Evolutionary conservation across 2,329 filamentous ascomycete species (phyloP), one percentile per base, ranked within the genome.

Genomic region (Colletotrichum sidae): DNA sequence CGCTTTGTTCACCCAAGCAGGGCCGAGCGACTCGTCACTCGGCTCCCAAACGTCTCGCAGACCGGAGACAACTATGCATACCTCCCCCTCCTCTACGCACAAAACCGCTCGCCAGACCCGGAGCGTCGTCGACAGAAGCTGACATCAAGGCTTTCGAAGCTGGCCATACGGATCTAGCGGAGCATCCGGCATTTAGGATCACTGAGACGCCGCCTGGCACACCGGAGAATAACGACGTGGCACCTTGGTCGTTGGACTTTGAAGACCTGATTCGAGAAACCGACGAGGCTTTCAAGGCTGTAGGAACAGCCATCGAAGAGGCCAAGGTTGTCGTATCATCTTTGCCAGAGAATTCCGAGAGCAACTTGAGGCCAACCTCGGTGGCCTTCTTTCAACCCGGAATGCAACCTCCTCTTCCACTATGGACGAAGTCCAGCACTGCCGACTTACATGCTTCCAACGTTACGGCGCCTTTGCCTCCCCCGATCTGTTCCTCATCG

Each of bases 271-370:
- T 84, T 51, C 75, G 76, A 66, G 80, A 86, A 69, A 80, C 83
- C 4, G 83, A 86, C 65, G 77, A 82, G 61, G 82, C 84, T 35
- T 86, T 86, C 72, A 78, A 79, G 71, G 77, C 79, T 11, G 79
- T 83, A 33, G 80, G 78, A 3, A 75, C 72, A 55, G 78, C 79
- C 15, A 72, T 85, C 44, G 75, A 74, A 41, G 76, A 83, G 56
- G 76, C 77, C 15, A 74, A 74, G 61, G 64, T 73, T 17, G 64
- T 71, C 15, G 71, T 73, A n/a, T 72, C 70, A n/a, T 65, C 49
- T 44, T 66, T 65, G 4, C 44, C 58, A 9, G 25, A 38, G 8
- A 13, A 49, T 25, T 12, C 25, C 25, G 15, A 62, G 46, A 49
- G 25, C 3, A 35, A 33, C 17, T 41, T 9, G 25, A n/a, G 9